A percentile compares a stretch with the other conserved stretches of the same genome.
Conservation (phyloP, 2,329 filamentous ascomycete species). For the Nigrospora oryzae region DNA sequence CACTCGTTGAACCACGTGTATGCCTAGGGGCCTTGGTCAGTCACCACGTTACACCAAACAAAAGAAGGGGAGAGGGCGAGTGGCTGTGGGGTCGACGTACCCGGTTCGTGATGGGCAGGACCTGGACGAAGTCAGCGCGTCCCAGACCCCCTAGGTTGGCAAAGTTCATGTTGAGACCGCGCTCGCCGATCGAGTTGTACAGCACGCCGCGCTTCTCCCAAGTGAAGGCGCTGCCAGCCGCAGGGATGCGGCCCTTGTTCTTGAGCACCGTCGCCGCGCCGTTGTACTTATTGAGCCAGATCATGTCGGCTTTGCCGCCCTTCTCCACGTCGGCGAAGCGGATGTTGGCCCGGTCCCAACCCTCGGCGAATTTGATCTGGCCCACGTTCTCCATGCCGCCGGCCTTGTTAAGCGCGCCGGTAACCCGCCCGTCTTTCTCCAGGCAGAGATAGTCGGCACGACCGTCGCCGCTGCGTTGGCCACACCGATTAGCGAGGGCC, state of each 20-base stretch:
- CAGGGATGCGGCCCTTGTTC: not conserved
- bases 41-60: not conserved
- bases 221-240: slow-evolving; percentile 1
- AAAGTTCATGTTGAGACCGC: not conserved
- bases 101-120: not conserved
- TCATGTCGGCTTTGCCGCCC: not conserved
- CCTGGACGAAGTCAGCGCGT: not conserved
- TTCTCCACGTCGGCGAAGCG: slow-evolving; percentile 1
- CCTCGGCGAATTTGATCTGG: slow-evolving; percentile 2
- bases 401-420: not conserved
- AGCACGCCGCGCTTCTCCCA: slow-evolving; percentile 1
- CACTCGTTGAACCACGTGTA: slow-evolving; percentile 2
- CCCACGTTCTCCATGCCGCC: not conserved
- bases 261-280: not conserved
- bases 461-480: not conserved
- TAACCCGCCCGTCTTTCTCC: slow-evolving; percentile 1
- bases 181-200: not conserved
- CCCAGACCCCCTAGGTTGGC: slow-evolving; percentile 1
- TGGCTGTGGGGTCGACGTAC: not conserved
- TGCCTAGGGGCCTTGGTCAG: not conserved
- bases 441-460: slow-evolving; percentile 1
- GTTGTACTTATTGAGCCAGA: slow-evolving; percentile 1
- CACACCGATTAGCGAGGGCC: not conserved
- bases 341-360: slow-evolving; percentile 2
- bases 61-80: no score